Percentiles rank a stretch among this genome's conserved stretches.
These are phyloP conservation scores for Xylaria castorea DNA, from an alignment of 495 filamentous ascomycete genomes.

Conservation along the genomic window DNA sequence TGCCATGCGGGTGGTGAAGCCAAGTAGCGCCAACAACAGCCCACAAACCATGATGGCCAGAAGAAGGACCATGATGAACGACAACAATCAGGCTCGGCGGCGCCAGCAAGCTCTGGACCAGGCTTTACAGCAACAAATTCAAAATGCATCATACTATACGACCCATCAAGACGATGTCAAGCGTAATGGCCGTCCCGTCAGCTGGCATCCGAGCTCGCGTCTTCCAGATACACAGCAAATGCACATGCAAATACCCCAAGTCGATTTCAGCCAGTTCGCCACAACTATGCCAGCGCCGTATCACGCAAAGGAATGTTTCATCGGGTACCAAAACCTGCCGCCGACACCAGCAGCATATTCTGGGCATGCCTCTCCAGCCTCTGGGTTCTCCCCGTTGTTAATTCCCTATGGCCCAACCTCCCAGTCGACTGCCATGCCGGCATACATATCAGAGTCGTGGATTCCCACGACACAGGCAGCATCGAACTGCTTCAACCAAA, in stretches of 20 bases:
- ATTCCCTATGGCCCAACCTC: constrained; percentile 40
- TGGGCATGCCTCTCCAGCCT: constrained; percentile 53
- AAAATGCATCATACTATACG: constrained; percentile 38
- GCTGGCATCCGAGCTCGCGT: constrained; percentile 71
- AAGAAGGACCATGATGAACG: constrained; percentile 62
- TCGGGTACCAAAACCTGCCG: constrained; percentile 49
- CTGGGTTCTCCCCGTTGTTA: constrained; percentile 45
- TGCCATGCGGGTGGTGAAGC: constrained; percentile 67
- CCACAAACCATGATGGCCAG: constrained; percentile 61
- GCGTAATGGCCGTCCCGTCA: constrained; percentile 61
- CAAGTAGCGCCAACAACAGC: constrained; percentile 73
- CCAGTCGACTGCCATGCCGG: constrained; percentile 32
- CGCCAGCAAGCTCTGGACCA: constrained; percentile 48
- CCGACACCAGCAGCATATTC: constrained; percentile 52
- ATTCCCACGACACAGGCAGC: constrained; percentile 29
- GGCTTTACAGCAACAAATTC: constrained; percentile 42
- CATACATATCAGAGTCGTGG: constrained; percentile 39
- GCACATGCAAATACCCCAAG: constrained; percentile 46
- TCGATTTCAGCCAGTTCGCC: constrained; percentile 40
- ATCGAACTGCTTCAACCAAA: constrained; percentile 24
- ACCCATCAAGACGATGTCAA: constrained; percentile 42
- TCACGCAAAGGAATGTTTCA: constrained; percentile 45
- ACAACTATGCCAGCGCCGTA: constrained; percentile 41
- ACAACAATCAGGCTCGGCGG: constrained; percentile 49
- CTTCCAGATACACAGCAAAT: constrained; percentile 41